Base-by-base conservation (phyloP, 768 basidiomycete species). In the Auricularia cornea region DNA sequence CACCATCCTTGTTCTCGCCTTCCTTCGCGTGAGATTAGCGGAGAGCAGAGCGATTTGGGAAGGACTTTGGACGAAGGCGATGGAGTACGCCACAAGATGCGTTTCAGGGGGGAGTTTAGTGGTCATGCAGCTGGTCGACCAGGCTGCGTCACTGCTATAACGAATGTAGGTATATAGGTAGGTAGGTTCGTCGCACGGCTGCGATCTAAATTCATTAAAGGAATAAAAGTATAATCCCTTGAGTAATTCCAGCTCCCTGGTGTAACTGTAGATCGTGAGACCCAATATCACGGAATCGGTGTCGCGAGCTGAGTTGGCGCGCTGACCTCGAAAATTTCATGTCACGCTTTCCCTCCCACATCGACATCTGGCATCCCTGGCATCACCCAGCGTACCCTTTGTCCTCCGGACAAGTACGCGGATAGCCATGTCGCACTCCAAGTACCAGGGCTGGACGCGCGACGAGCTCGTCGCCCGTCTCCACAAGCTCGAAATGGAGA, bases 391-490 rank as follows among this genome's bases (percentile, higher is more conserved):
- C 35, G 35, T 38, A 14, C 35, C 35, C 12, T 48, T 48, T 18
- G 44, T 48, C 12, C 44, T 29, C 54, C 23, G 54, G 4, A 57
- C 54, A 8, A 28, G 28, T 26, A 57, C 54, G 11, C 54, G 54
- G 6, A 28, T 57, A 20, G 54, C 54, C 26, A 57, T 57, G 54
- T 28, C 54, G 8, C 54, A 57, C 30, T 29, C 69, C 3, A 62
- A 64, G 35, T 88, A 87, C 72, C 80, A 83, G 29, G 69, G 72
- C 63, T 84, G 85, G 81, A 81, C 83, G 64, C 79, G 87, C 63
- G 85, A 90, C 69, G 83, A 89, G 60, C 84, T 94, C 63, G 84
- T 93, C 61, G 79, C 83, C 41, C 81, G 84, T 59, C 72, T 94
- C 23, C 74, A 74, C 26, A 76, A 83, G 51, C 79, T 91, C 56